These are phyloP conservation scores for Silene latifolia DNA, from an alignment of 148 eudicot genomes.

Conservation along the genomic window DNA sequence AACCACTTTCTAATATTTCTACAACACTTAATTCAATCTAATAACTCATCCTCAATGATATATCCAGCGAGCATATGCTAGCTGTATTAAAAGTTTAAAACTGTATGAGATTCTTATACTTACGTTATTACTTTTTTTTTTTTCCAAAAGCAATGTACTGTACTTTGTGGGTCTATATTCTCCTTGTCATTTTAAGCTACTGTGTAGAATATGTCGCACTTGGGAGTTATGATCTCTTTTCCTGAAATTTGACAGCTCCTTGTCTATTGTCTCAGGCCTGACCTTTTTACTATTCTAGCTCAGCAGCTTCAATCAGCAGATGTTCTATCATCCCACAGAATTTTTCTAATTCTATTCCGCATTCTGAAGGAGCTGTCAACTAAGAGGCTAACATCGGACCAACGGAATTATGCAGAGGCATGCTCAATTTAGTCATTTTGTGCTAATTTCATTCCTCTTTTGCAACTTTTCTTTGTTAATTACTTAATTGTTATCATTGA, in stretches of 20 bases:
- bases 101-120: not conserved
- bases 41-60: too few relatives aligned
- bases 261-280: constrained; percentile 58
- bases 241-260: not conserved
- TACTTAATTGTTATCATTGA: not conserved
- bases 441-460: constrained; percentile 1
- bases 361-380: constrained; percentile 86
- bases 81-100: not conserved
- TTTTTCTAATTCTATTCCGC: constrained; percentile 87
- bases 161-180: not conserved
- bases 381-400: constrained; percentile 88
- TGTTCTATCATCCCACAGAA: constrained; percentile 80
- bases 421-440: constrained; percentile 15
- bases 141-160: not conserved
- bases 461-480: constrained; percentile 1
- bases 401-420: constrained; percentile 84
- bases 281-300: constrained; percentile 70
- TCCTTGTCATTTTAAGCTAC: constrained; percentile 6
- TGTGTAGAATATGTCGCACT: not conserved
- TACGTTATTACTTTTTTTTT: not conserved
- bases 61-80: too few relatives aligned
- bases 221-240: not conserved
- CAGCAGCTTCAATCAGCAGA: constrained; percentile 89
- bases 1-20: too few relatives aligned
- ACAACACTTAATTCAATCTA: too few relatives aligned